Evolutionary conservation across 192 early-diverging fungal genomes (phyloP).

Genomic region (Rhizophagus prolifer): DNA sequence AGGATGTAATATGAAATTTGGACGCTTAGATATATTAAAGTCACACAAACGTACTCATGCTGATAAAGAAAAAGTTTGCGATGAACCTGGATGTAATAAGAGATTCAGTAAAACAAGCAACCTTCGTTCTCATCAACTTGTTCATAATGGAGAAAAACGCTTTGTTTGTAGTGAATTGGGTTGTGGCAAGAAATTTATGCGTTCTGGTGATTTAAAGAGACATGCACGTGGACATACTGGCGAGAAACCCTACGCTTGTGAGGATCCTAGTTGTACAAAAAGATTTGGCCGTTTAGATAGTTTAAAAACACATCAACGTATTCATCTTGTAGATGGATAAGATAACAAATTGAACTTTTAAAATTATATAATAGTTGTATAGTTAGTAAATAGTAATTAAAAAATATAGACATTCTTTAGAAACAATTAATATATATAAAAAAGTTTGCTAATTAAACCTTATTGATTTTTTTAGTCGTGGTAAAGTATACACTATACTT

Average conservation of each 20-base stretch:
- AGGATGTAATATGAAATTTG: slow-evolving; percentile 76
- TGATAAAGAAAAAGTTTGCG: slow-evolving; percentile 43
- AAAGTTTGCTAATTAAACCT: too few species aligned
- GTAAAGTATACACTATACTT: too few species aligned
- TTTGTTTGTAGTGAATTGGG: slow-evolving; percentile 47
- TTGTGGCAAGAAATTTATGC: slow-evolving; percentile 50
- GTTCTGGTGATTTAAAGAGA: slow-evolving; percentile 48
- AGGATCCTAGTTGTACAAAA: slow-evolving; percentile 55
- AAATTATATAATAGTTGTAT: too few species aligned
- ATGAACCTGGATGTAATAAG: slow-evolving; percentile 60
- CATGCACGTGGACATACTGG: slow-evolving; percentile 49
- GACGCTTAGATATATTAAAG: slow-evolving; percentile 72
- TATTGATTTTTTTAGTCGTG: too few species aligned
- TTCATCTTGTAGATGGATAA: neutral
- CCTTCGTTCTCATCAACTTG: slow-evolving; percentile 79
- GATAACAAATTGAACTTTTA: too few species aligned
- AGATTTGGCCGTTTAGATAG: slow-evolving; percentile 59
- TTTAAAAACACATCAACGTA: neutral
- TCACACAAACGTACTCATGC: slow-evolving; percentile 65
- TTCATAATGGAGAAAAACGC: slow-evolving; percentile 55
- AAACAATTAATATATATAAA: too few species aligned
- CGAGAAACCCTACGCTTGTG: slow-evolving; percentile 42
- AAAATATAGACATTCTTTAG: too few species aligned
- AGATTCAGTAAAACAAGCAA: slow-evolving; percentile 78
- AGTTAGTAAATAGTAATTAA: too few species aligned